A percentile compares a stretch with the other conserved stretches of the same genome.
Evolutionary conservation across 2,329 filamentous ascomycete genomes (phyloP).

Genomic region (Ilyonectria destructans): DNA sequence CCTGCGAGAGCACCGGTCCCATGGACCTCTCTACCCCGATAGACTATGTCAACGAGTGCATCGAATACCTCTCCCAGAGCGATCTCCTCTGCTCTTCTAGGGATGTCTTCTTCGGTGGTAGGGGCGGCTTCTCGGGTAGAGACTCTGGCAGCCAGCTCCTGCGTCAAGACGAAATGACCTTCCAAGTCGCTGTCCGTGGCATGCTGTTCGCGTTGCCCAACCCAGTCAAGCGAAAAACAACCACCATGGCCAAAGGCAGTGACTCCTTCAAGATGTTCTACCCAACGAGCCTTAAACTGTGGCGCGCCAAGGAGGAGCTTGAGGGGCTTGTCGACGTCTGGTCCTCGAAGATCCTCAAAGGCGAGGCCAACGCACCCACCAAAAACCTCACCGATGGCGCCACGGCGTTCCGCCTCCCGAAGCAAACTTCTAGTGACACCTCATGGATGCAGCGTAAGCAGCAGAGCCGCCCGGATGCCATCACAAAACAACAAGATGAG

Average conservation of each 20-base stretch:
- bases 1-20: slow-evolving; percentile 76
- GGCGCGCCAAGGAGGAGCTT: slow-evolving; percentile 87
- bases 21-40: slow-evolving; percentile 74
- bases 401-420: slow-evolving; percentile 65
- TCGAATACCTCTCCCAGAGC: slow-evolving; percentile 88
- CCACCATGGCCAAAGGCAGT: slow-evolving; percentile 60
- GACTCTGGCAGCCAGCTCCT: slow-evolving; percentile 80
- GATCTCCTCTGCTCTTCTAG: slow-evolving; percentile 87
- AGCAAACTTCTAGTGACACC: slow-evolving; percentile 48
- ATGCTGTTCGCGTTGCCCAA: slow-evolving; percentile 87
- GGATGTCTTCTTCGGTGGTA: slow-evolving; percentile 77
- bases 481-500: slow-evolving; percentile 35
- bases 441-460: slow-evolving; percentile 57
- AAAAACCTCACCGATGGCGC: slow-evolving; percentile 63
- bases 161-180: slow-evolving; percentile 94
- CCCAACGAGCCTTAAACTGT: slow-evolving; percentile 86
- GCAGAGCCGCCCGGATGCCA: slow-evolving; percentile 41
- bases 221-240: slow-evolving; percentile 83
- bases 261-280: slow-evolving; percentile 94
- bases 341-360: slow-evolving; percentile 73
- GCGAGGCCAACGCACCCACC: slow-evolving; percentile 60
- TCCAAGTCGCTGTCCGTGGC: slow-evolving; percentile 91
- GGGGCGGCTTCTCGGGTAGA: slow-evolving; percentile 68
- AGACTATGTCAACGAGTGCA: slow-evolving; percentile 87
- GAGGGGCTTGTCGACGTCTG: slow-evolving; percentile 81